phyloP scores from a whole-genome alignment of 2,329 filamentous ascomycete genomes.

The Sodiomyces alkalinus region DNA sequence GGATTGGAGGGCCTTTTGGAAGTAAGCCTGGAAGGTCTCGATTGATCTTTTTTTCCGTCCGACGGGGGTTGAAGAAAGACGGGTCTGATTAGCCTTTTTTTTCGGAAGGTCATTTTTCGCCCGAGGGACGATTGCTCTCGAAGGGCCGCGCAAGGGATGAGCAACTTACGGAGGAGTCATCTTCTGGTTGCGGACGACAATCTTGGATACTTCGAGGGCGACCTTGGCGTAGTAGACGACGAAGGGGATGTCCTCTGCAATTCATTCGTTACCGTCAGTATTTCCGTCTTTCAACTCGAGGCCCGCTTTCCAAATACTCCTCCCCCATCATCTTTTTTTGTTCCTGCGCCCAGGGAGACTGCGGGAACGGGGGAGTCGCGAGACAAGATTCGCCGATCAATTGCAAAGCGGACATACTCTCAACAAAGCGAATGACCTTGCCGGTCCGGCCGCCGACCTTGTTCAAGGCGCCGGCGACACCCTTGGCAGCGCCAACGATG shows the following conservation, averaged over 20 bases:
- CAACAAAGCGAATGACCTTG: conserved; percentile 60
- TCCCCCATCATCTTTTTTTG: too few relatives aligned
- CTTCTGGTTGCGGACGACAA: conserved; percentile 75
- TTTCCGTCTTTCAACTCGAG: too few relatives aligned
- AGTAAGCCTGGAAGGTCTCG: conserved; percentile 74
- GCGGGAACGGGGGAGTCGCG: too few relatives aligned
- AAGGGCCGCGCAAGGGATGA: not conserved
- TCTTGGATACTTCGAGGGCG: conserved; percentile 70
- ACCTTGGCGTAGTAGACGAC: conserved; percentile 89
- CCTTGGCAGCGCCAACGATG: conserved; percentile 56
- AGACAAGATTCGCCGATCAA: too few relatives aligned
- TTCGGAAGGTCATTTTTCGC: too few relatives aligned
- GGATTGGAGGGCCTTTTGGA: conserved; percentile 57
- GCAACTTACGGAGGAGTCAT: conserved; percentile 83
- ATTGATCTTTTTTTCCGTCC: conserved; percentile 40
- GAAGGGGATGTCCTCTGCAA: conserved; percentile 42
- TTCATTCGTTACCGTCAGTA: too few relatives aligned
- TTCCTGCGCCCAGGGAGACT: too few relatives aligned
- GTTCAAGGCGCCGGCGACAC: conserved; percentile 49
- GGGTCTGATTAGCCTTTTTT: conserved; percentile 2
- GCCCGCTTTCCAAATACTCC: too few relatives aligned
- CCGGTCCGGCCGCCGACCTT: conserved; percentile 76
- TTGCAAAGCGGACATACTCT: too few relatives aligned
- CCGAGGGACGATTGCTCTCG: too few relatives aligned
- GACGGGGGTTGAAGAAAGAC: conserved; percentile 2